Evolutionary conservation across 2,329 filamentous ascomycete genomes (phyloP), one percentile per base, ranked within the genome.

Genomic region (Colletotrichum paranaense): DNA sequence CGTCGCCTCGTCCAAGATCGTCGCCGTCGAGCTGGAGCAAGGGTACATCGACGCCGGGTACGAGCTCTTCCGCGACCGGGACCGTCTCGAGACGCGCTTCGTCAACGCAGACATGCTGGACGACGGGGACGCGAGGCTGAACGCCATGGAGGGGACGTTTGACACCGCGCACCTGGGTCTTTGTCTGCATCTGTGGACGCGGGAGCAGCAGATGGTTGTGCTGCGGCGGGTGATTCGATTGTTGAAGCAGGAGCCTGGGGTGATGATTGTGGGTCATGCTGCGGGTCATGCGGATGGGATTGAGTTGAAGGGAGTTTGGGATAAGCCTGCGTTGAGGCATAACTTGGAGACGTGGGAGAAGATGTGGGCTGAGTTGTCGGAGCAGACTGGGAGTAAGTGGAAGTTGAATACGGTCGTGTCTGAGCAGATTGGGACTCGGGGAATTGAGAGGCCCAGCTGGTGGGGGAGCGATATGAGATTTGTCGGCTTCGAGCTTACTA

Each of bases 11-110:
- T 42, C 71, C 28, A 63, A 72, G 2, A 76, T 79, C 5, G 60
- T 71, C 12, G 79, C 75, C 73, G 67, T 78, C 11, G 78, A 80
- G 46, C 70, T 80, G n/a, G 74, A 70, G 57, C 22, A 38, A 30
- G 62, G 59, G 32, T 73, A 78, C 7, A 72, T 77, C 7, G 77
- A 77, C 14, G 73, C 79, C 28, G 76, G 78, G 38, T 77, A 80
- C 56, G 76, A 77, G 4, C 73, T 80, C 9, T 80, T 80, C 62
- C 77, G 71, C 35, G 79, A 80, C 69, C 67, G 67, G 22, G 74
- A 68, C n/a, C 75, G 62, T 3, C 71, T 79, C 12, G 32, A 73
- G 53, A 75, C 77, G 4, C 57, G 67, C 1, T 79, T 79, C 49
- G 24, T 77, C 8, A 65, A 75, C 9, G 76, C 74, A 6, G 73